Percentiles rank a stretch among this genome's conserved stretches.
Conservation (phyloP, 2,329 filamentous ascomycete genomes). For the Fusarium fracticaudum region DNA sequence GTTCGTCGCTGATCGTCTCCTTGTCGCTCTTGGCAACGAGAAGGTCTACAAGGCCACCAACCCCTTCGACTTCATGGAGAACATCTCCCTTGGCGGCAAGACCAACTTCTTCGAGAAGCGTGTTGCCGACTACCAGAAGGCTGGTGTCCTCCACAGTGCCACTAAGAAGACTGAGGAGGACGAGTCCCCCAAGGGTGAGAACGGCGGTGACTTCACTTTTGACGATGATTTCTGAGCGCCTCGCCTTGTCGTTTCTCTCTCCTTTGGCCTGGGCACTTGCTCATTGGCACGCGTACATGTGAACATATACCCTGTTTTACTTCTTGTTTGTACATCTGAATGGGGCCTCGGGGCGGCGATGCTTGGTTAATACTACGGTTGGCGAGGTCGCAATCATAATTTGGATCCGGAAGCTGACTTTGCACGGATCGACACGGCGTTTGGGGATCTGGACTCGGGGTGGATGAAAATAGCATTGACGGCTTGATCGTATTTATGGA, state of each 20-base stretch:
- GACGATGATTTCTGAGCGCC: slow-evolving; percentile 91
- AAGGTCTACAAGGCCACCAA: slow-evolving; percentile 94
- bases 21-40: slow-evolving; percentile 91
- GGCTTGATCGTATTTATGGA: slow-evolving; percentile 37
- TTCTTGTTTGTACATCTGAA: slow-evolving; percentile 41
- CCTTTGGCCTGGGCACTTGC: slow-evolving; percentile 1
- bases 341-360: slow-evolving; percentile 33
- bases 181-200: slow-evolving; percentile 63
- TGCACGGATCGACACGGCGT: slow-evolving; percentile 34
- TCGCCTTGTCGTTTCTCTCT: slow-evolving; percentile 21
- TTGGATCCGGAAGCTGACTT: slow-evolving; percentile 36
- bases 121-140: slow-evolving; percentile 99
- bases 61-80: slow-evolving; percentile 99
- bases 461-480: slow-evolving; percentile 42
- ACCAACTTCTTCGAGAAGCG: slow-evolving; percentile 99
- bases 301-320: slow-evolving; percentile 40
- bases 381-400: slow-evolving; percentile 22
- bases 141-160: slow-evolving; percentile 90
- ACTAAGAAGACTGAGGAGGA: slow-evolving; percentile 73
- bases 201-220: slow-evolving; percentile 86
- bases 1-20: slow-evolving; percentile 96
- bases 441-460: slow-evolving; percentile 29
- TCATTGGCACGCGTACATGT: slow-evolving; percentile 16
- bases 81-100: slow-evolving; percentile 98
- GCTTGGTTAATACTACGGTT: slow-evolving; percentile 26